These are phyloP conservation scores for Xerocomellus chrysenteron DNA, from an alignment of 768 basidiomycete genomes.

Conservation along the genomic window DNA sequence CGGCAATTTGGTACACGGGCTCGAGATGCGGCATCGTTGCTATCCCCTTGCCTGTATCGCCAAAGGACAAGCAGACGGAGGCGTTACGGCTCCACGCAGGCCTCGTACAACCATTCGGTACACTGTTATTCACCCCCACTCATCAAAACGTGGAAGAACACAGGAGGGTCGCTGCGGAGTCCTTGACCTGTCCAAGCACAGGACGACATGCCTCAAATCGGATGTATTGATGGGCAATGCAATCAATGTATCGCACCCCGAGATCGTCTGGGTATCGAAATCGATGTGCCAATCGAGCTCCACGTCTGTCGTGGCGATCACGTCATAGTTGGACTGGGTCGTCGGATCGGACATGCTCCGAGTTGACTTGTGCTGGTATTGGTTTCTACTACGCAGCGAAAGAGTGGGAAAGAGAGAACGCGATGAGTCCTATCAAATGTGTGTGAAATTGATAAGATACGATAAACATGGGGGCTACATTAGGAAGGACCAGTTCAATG, in stretches of 20 bases:
- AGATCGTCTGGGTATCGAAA: slow-evolving; percentile 58
- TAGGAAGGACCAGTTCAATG: slow-evolving; percentile 10
- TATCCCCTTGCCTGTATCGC: too few species aligned
- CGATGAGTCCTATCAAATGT: background rate
- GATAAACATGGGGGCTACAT: slow-evolving; percentile 4
- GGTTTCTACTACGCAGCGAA: too few species aligned
- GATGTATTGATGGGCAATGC: background rate
- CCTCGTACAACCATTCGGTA: background rate
- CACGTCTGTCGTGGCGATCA: slow-evolving; percentile 54
- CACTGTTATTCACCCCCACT: background rate
- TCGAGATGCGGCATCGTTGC: too few species aligned
- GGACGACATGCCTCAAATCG: slow-evolving; percentile 32
- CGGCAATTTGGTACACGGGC: too few species aligned
- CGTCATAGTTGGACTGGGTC: too few species aligned
- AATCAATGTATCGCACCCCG: slow-evolving; percentile 62
- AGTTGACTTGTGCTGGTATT: too few species aligned
- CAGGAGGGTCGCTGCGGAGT: background rate
- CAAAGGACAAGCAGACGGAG: too few species aligned
- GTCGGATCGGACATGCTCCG: too few species aligned
- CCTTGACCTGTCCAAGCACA: background rate
- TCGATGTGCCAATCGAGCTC: slow-evolving; percentile 79
- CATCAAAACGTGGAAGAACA: background rate
- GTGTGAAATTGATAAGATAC: background rate
- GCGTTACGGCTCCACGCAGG: too few species aligned
- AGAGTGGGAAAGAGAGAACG: background rate